Evolutionary conservation across 805 yeast genomes (phyloP).

Genomic region (Candida takata): DNA sequence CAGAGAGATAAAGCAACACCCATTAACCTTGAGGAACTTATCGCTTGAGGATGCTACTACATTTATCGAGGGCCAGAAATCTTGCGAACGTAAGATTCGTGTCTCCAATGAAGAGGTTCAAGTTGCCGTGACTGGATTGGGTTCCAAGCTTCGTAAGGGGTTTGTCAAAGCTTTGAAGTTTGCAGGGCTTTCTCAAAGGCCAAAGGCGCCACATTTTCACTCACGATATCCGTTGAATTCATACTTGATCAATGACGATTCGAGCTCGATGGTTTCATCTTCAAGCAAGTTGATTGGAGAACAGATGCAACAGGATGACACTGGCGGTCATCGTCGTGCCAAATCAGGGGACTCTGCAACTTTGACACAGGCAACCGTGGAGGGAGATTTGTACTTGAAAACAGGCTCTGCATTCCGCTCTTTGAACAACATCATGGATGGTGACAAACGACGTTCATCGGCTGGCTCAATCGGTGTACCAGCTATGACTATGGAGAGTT

Average conservation of each 20-base stretch:
- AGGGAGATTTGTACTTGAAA: slow-evolving; percentile 26
- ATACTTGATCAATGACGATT: background rate
- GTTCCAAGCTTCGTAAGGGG: slow-evolving; percentile 43
- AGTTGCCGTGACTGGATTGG: slow-evolving; percentile 79
- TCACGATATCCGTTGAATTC: background rate
- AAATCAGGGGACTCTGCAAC: slow-evolving; percentile 19
- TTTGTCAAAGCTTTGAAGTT: slow-evolving; percentile 23
- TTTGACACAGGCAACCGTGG: slow-evolving; percentile 23
- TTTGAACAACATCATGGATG: slow-evolving; percentile 21
- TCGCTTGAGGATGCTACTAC: slow-evolving; percentile 19
- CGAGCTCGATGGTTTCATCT: background rate
- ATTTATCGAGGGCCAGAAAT: slow-evolving; percentile 22
- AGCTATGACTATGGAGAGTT: slow-evolving; percentile 1
- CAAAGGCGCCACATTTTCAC: background rate
- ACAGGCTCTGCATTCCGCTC: slow-evolving; percentile 21
- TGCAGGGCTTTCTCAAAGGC: slow-evolving; percentile 12
- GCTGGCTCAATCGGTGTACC: slow-evolving; percentile 5
- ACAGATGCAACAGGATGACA: background rate
- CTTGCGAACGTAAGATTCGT: slow-evolving; percentile 34
- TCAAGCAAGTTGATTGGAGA: background rate
- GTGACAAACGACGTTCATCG: slow-evolving; percentile 18
- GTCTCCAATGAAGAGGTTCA: slow-evolving; percentile 64
- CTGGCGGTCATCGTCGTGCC: slow-evolving; percentile 14
- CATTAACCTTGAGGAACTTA: slow-evolving; percentile 50
- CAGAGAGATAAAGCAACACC: slow-evolving; percentile 66